A percentile compares a stretch with the other conserved stretches of the same genome.
phyloP scores from a whole-genome alignment of 169 alveolate species.

The Fabrea salina region DNA sequence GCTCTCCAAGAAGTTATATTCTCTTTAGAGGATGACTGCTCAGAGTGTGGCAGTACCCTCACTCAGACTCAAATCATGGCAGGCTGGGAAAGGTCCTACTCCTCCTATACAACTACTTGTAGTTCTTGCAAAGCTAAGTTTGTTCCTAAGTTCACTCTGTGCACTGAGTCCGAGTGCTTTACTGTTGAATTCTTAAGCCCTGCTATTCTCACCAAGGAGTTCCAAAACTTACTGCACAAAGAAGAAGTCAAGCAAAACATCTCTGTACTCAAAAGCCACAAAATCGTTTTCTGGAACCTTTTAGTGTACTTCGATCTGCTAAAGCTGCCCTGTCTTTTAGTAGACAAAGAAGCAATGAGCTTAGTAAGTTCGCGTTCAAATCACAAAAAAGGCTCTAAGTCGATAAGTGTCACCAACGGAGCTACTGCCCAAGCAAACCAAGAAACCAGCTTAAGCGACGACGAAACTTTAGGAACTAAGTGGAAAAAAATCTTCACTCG shows the following conservation, averaged over 20 bases:
- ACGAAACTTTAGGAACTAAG: too few relatives aligned
- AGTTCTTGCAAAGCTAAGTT: conserved; percentile 1
- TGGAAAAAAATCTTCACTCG: too few relatives aligned
- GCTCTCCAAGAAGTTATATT: neutral
- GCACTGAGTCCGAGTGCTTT: neutral
- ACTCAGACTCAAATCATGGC: conserved; percentile 20
- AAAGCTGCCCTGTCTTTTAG: conserved; percentile 15
- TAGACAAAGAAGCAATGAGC: too few relatives aligned
- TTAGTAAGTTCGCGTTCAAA: too few relatives aligned
- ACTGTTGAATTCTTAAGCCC: conserved; percentile 29
- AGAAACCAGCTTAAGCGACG: too few relatives aligned
- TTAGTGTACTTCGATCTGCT: neutral
- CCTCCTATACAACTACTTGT: conserved; percentile 19
- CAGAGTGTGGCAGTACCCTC: conserved; percentile 13
- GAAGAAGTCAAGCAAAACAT: neutral
- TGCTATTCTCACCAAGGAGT: neutral
- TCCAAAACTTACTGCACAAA: conserved; percentile 19
- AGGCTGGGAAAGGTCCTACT: conserved; percentile 30
- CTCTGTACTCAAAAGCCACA: conserved; percentile 1
- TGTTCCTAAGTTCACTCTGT: conserved; percentile 7
- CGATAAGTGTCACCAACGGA: too few relatives aligned
- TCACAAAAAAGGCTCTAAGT: too few relatives aligned
- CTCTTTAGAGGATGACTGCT: conserved; percentile 1
- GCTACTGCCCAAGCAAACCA: too few relatives aligned
- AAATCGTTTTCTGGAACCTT: conserved; percentile 12